Evolutionary conservation across 805 yeast species (phyloP).

Genomic region (Saccharomyces kudriavzevii): DNA sequence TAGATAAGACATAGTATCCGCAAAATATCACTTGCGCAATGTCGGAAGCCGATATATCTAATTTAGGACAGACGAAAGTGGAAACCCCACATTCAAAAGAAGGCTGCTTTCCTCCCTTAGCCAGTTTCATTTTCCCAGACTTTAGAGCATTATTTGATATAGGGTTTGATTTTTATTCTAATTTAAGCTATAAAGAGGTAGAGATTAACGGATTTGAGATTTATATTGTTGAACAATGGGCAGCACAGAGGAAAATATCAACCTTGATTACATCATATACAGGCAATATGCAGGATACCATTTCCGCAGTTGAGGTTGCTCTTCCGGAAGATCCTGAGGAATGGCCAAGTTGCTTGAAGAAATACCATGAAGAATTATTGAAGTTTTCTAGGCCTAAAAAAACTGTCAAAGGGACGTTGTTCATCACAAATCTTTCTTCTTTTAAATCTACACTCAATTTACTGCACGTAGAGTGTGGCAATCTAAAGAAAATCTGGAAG

Average conservation of each 20-base stretch:
- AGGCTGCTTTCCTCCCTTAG: not conserved
- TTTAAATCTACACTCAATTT: constrained; percentile 68
- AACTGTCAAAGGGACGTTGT: constrained; percentile 52
- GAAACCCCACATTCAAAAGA: not conserved
- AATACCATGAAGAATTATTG: constrained; percentile 57
- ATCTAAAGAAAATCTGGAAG: constrained; percentile 41
- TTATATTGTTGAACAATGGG: constrained; percentile 94
- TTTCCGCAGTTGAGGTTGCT: constrained; percentile 54
- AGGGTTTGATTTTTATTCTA: constrained; percentile 34
- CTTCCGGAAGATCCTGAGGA: constrained; percentile 30
- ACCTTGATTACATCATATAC: constrained; percentile 74
- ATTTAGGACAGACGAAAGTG: not conserved
- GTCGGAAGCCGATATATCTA: not conserved
- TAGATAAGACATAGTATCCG: not conserved
- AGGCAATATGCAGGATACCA: constrained; percentile 63
- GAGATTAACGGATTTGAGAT: constrained; percentile 70
- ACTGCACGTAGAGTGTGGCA: constrained; percentile 61
- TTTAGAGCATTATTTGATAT: constrained; percentile 44
- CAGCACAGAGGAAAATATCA: constrained; percentile 57
- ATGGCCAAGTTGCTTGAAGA: constrained; percentile 39
- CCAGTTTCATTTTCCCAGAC: constrained; percentile 45
- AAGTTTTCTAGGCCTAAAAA: constrained; percentile 62
- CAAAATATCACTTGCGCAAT: not conserved
- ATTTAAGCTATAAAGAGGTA: constrained; percentile 38
- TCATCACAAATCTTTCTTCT: constrained; percentile 75